Base-by-base conservation (phyloP, 352 stramenopile species). In the Phytophthora lateralis region DNA sequence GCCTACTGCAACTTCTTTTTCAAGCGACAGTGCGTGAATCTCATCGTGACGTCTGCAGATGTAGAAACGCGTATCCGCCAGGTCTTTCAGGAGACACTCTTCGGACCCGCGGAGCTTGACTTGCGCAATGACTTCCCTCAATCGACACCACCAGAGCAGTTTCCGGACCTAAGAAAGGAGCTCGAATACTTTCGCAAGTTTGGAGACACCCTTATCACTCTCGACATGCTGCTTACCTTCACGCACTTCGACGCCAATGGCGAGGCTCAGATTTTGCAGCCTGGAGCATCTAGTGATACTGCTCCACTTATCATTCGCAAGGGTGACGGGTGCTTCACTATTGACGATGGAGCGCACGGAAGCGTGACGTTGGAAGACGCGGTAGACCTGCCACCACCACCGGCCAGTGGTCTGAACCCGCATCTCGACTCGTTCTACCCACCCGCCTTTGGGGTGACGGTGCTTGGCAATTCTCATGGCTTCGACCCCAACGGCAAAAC, bases 1-100 rank as follows among this genome's bases (percentile, higher is more conserved):
- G 95, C 91, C 6, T 99, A 99, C 63, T 99, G 97, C 71, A 98
- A 98, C 69, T 99, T 98, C 71, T 99, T 99, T 72, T 94, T 96
- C 69, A 94, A 95, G 58, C 66, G 82, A 2, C 85, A 95, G 55
- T 90, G 80, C 50, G 78, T 97, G 6, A 96, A 96, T 52, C 78
- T 97, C 18, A 89, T 97, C 47, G 88, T 96, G 35, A 74, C 76
- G 5, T 93, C 82, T 2, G 63, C 69, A 35, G 88, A 95, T 24
- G 85, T 93, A 8, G 88, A 96, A 66, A 56, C 73, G 14, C 80
- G 88, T 44, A 93, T 97, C 38, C 85, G 87, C 17, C 82, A 89
- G 34, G 86, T 97, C 15, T 95, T 97, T 47, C 89, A 97, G 60
- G 89, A 97, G 71, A 97, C 89, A 51, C 77, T 97, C 6, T 94